Evolutionary conservation across 2,329 filamentous ascomycete species (phyloP).

Genomic region (Claviceps pusilla): DNA sequence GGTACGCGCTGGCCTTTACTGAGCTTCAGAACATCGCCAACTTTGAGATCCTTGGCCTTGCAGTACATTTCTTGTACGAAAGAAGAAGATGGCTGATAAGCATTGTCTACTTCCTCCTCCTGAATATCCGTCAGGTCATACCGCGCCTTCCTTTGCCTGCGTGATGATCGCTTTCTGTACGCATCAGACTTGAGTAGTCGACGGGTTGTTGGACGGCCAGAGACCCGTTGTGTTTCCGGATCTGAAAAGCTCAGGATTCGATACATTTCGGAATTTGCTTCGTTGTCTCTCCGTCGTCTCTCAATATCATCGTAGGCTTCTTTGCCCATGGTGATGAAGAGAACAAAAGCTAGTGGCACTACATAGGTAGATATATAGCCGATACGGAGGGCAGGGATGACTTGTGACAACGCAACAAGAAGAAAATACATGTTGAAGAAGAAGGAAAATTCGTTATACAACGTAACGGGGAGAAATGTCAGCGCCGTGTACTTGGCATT

Average conservation of each 20-base stretch:
- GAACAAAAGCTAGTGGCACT: conserved; percentile 79
- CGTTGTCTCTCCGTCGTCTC: conserved; percentile 69
- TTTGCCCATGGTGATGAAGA: conserved; percentile 84
- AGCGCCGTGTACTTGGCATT: conserved; percentile 96
- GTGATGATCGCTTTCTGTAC: conserved; percentile 14
- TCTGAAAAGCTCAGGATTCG: conserved; percentile 60
- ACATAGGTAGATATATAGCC: conserved; percentile 93
- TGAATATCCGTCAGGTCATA: conserved; percentile 46
- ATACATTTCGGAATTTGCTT: conserved; percentile 88
- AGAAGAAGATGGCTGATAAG: conserved; percentile 29
- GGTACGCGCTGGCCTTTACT: conserved; percentile 85
- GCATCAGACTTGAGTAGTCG: conserved; percentile 29
- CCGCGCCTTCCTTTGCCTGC: conserved; percentile 16
- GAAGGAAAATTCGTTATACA: conserved; percentile 99
- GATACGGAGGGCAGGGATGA: conserved; percentile 76
- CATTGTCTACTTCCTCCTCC: conserved; percentile 44
- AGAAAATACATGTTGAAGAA: conserved; percentile 99
- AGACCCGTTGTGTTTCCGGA: conserved; percentile 24
- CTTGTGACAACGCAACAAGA: conserved; percentile 84
- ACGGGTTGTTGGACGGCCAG: conserved; percentile 20
- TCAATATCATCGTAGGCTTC: conserved; percentile 91
- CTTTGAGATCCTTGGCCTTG: conserved; percentile 75
- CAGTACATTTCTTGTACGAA: conserved; percentile 53
- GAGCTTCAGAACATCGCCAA: conserved; percentile 89
- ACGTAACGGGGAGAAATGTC: conserved; percentile 82